Percentiles rank a stretch among this genome's conserved stretches.
Conservation (phyloP, 306 rosid species). For the Parietaria judaica region DNA sequence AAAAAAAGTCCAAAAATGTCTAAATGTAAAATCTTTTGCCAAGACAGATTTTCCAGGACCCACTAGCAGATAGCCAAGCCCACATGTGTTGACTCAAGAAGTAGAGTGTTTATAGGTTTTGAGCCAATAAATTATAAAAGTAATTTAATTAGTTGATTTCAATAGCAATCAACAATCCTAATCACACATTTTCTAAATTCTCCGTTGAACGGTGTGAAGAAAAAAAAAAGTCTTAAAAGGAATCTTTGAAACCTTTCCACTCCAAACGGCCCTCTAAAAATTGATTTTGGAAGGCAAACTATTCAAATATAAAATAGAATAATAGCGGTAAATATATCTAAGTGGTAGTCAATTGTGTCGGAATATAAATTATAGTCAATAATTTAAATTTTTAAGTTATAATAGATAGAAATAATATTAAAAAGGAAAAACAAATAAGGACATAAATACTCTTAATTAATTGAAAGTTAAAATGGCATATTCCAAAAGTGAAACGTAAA, state of each 20-base stretch:
- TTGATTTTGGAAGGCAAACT: not conserved
- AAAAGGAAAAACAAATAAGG: no score
- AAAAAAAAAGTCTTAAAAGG: not conserved
- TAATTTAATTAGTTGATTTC: not conserved
- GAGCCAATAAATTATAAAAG: not conserved
- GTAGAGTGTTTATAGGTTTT: no score
- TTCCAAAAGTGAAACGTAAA: no score
- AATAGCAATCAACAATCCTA: not conserved
- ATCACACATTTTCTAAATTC: not conserved
- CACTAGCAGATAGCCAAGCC: not conserved
- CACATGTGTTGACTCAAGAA: constrained; percentile 8
- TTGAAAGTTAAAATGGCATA: no score
- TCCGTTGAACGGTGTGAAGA: not conserved
- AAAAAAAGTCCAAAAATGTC: not conserved
- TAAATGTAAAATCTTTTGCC: not conserved
- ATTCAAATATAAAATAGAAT: no score
- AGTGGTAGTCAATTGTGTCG: not conserved
- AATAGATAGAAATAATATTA: no score
- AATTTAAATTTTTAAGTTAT: no score
- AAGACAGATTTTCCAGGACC: not conserved
- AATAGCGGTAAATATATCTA: not conserved
- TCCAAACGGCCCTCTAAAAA: not conserved
- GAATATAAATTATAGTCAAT: no score
- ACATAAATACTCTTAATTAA: no score
- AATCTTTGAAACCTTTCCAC: constrained; percentile 6